These are phyloP conservation scores for Ceratocystis eucalypticola DNA, from an alignment of 2,329 filamentous ascomycete genomes.

Conservation along the genomic window DNA sequence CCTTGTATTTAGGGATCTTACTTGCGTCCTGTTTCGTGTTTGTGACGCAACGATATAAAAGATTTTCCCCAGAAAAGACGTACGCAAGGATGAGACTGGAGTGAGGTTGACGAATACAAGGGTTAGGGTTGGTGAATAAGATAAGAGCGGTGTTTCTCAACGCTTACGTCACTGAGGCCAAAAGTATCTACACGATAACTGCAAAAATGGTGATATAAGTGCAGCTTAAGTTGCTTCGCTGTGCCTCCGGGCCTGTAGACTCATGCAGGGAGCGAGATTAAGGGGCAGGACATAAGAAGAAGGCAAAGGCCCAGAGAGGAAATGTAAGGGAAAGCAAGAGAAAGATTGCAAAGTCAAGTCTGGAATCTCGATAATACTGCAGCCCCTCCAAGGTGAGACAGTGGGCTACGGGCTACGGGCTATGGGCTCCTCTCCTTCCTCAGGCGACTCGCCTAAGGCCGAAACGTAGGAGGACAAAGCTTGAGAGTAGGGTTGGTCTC, in stretches of 20 bases:
- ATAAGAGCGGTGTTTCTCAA: no score
- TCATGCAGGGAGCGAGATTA: conserved; percentile 3
- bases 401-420: no score
- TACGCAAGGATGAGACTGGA: no score
- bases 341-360: neutral
- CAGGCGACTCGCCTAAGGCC: no score
- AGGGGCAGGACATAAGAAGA: neutral
- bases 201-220: neutral
- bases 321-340: neutral
- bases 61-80: neutral
- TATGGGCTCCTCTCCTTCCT: no score
- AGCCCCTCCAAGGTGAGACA: no score
- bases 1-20: neutral
- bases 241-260: neutral
- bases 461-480: neutral
- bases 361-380: no score
- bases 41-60: no score
- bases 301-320: neutral
- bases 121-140: neutral
- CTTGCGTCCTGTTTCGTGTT: no score
- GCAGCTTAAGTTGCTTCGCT: neutral
- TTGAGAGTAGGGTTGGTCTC: neutral
- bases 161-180: neutral
- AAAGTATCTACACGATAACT: neutral
- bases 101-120: neutral